A percentile compares a stretch with the other conserved stretches of the same genome.
Evolutionary conservation across 2,329 filamentous ascomycete species (phyloP).

Genomic region (Apiospora malaysiana): DNA sequence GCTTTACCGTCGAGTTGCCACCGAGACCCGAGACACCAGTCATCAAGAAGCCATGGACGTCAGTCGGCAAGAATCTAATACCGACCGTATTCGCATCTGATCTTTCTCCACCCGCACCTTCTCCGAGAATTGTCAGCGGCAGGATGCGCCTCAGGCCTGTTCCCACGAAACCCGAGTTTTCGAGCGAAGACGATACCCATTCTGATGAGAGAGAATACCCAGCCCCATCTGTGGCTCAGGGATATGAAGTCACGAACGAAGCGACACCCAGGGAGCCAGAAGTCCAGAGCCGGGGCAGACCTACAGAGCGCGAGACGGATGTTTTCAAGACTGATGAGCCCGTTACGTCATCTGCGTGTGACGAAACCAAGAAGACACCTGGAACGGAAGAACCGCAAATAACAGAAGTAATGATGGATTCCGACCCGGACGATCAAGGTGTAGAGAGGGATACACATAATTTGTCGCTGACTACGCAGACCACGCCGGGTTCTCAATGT

Average conservation of each 20-base stretch:
- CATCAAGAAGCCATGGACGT: slow-evolving; percentile 73
- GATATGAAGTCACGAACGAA: slow-evolving; percentile 16
- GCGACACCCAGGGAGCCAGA: not conserved
- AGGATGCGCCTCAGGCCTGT: slow-evolving; percentile 28
- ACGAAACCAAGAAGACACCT: not conserved
- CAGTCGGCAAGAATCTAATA: slow-evolving; percentile 50
- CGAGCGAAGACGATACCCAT: not conserved
- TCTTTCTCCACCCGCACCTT: slow-evolving; percentile 31
- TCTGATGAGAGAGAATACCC: not conserved
- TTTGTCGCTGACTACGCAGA: slow-evolving; percentile 16
- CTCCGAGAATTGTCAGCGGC: slow-evolving; percentile 30
- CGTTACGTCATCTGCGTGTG: not conserved
- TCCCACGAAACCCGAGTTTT: not conserved
- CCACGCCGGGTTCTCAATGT: slow-evolving; percentile 3
- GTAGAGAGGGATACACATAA: not conserved
- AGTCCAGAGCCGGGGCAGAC: not conserved
- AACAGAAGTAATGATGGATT: slow-evolving; percentile 6
- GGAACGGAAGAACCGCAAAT: not conserved
- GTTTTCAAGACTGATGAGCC: not conserved
- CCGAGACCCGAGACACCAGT: slow-evolving; percentile 69
- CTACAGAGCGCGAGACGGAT: not conserved
- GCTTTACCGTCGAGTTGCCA: slow-evolving; percentile 76
- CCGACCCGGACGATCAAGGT: not conserved
- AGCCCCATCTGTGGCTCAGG: not conserved
- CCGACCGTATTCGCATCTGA: slow-evolving; percentile 44